Conservation (phyloP, 2,329 filamentous ascomycete species). For the Biscogniauxia sp. region DNA sequence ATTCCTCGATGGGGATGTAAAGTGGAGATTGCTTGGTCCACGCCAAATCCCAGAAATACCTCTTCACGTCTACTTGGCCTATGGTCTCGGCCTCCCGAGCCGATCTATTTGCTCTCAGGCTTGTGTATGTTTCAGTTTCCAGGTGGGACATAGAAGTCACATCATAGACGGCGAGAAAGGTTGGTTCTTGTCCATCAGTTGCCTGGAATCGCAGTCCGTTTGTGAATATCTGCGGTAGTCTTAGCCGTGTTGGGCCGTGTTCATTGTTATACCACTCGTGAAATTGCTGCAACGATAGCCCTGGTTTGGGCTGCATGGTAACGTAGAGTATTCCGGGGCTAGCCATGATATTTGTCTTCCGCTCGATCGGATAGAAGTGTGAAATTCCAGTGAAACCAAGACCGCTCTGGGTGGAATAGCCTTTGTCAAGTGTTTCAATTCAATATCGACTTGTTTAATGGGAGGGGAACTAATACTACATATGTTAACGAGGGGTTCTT, state of each 20-base stretch:
- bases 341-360: constrained; percentile 33
- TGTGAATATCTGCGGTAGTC: constrained; percentile 67
- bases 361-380: too few relatives aligned
- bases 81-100: constrained; percentile 53
- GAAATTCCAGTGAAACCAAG: too few relatives aligned
- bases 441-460: not conserved
- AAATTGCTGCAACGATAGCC: constrained; percentile 66
- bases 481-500: not conserved
- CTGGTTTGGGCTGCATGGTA: constrained; percentile 75
- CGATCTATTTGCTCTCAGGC: constrained; percentile 58
- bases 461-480: not conserved
- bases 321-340: constrained; percentile 75
- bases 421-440: not conserved
- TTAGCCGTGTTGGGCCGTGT: constrained; percentile 78
- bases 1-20: constrained; percentile 59
- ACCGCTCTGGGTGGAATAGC: too few relatives aligned
- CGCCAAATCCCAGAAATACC: constrained; percentile 69
- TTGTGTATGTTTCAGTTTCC: constrained; percentile 66
- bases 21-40: constrained; percentile 52
- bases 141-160: constrained; percentile 71
- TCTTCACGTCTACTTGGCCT: constrained; percentile 60
- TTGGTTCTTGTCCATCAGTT: constrained; percentile 59
- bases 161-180: constrained; percentile 81
- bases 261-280: constrained; percentile 96
- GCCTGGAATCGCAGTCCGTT: constrained; percentile 80